Base-by-base conservation (phyloP, 1,284 basidiomycete genomes). In the Ceratobasidium sp. region DNA sequence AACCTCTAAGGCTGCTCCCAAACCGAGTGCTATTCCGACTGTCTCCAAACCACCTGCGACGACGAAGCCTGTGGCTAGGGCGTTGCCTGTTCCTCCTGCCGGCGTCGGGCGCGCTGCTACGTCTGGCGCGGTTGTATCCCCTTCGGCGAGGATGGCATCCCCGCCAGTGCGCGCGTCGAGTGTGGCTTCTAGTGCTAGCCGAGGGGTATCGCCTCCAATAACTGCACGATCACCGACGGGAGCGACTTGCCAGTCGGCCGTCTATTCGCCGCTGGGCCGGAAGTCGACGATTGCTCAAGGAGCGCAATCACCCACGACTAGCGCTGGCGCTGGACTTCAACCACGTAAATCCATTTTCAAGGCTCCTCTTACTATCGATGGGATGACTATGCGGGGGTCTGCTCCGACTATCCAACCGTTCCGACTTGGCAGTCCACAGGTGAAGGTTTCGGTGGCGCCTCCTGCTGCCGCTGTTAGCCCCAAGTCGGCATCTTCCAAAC, bases 381-480 rank as follows among this genome's bases (percentile, higher is more conserved):
- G 52, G 2, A 76, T 76, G 74, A 76, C 74, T 13, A 76, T 76
- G 74, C 74, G 74, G 4, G 74, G 64, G 40, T 50, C 61, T 17
- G 74, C 74, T 50, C 74, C 74, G 9, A 76, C 74, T 48, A 65
- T 76, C 26, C 74, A 76, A 38, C 74, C 74, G 2, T 76, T 76
- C 52, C 48, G 74, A n/a, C 64, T 76, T 13, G 33, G 33, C 33
- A 76, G 64, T 17, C 74, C 74, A 10, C 50, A 76, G 23, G 62
- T 12, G 10, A 66, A 66, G 52, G 23, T 38, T 28, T 13, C 69
- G 9, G 17, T 23, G 12, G 52, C 54, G 17, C 26, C 66, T 28
- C 3, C 52, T 10, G 33, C 52, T 44, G 68, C 69, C n/a, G 20
- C 69, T 17, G 42, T 57, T 9, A 46, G 40, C 56, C 23, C 68